Evolutionary conservation across 148 eudicot genomes (phyloP), one percentile per base, ranked within the genome.

Genomic region (Nepenthes mirabilis): DNA sequence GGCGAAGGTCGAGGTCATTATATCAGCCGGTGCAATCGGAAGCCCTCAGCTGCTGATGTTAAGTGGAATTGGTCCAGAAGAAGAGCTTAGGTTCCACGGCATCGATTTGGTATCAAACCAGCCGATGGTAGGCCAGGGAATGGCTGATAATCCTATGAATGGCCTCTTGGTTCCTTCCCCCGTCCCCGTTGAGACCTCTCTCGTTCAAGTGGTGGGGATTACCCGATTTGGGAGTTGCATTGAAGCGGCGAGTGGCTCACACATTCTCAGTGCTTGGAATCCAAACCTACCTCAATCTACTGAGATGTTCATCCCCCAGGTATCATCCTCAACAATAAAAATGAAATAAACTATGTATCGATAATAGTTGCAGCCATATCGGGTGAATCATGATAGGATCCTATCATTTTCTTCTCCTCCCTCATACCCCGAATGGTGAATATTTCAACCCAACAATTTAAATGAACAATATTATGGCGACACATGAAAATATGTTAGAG

Each of bases 131-230:
- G 85, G 88, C 12, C 82, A 78, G 64, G 77, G 81, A 0, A 73
- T 93, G 87, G 67, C 91, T 3, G 98, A 93, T 76, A 93, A 93
- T 58, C 89, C 96, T 1, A 80, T 86, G 88, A 93, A 93, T 56
- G 76, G 71, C 0, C 55, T 93, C 33, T 11, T 82, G 59, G 23
- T 93, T 57, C 95, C 95, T 11, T 77, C 89, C 6, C 83, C 80
- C 8, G 40, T 40, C 37, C 73, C 69, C 14, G 87, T 88, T 5
- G 89, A 83, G 57, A 60, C 70, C 36, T 88, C 93, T 43, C 85
- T 88, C 10, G 76, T 80, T 36, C 82, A 88, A 71, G 75, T 73
- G 6, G 98, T 85, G 47, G 98, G 98, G 6, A 88, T 93, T 40
- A 80, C 91, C 49, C 68, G 59, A 0, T 81, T 68, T 47, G 84